Conservation (phyloP, 345 rosid genomes). For the Mercurialis annua region DNA sequence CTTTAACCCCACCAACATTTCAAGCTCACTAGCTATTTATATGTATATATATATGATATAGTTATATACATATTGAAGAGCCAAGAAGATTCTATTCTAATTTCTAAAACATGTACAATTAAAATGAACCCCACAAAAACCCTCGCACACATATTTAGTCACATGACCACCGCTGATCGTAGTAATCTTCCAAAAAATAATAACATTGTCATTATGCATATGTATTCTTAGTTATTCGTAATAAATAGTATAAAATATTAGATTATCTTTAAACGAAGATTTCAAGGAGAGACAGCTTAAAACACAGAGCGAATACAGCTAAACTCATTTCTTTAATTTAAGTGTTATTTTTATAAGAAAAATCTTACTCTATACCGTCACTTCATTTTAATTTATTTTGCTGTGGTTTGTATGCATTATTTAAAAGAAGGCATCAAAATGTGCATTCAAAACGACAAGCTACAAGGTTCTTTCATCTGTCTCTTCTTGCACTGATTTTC, state of each 20-base stretch:
- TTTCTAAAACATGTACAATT: conserved; percentile 40
- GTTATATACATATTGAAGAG: conserved; percentile 24
- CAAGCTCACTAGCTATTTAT: conserved; percentile 3
- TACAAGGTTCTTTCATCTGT: conserved; percentile 51
- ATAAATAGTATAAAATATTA: conserved; percentile 14
- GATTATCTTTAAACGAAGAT: conserved; percentile 25
- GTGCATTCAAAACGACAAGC: conserved; percentile 39
- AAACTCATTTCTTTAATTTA: neutral
- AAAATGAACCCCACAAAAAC: conserved; percentile 42
- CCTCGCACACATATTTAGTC: conserved; percentile 19
- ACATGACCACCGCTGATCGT: conserved; percentile 50
- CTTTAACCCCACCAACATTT: conserved; percentile 3
- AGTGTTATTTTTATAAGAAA: neutral
- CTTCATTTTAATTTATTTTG: neutral
- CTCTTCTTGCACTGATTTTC: conserved; percentile 49
- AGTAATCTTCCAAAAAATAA: conserved; percentile 9
- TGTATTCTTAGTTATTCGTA: conserved; percentile 8
- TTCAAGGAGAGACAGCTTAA: conserved; percentile 58
- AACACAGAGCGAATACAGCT: conserved; percentile 45
- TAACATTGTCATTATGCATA: too few species aligned
- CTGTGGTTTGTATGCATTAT: neutral
- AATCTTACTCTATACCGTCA: neutral
- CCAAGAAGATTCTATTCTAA: conserved; percentile 62
- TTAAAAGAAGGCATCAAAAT: conserved; percentile 34
- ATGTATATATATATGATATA: neutral